Percentiles rank a stretch among this genome's conserved stretches.
Conservation (phyloP, 2,329 filamentous ascomycete species). For the Bipolaris bicolor region DNA sequence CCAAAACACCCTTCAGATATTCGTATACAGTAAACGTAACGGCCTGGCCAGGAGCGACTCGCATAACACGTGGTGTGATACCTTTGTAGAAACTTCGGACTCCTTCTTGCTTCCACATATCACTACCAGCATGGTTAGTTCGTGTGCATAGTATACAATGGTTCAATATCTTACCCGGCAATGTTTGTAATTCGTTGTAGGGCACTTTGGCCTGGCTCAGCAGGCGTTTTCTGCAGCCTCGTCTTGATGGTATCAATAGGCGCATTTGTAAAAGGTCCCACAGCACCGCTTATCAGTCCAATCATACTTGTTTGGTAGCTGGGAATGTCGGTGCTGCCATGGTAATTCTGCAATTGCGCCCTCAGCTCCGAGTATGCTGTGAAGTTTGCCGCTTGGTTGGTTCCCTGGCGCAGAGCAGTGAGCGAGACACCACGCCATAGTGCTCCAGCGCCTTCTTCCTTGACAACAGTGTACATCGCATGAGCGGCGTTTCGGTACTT, state of each 20-base stretch:
- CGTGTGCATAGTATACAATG: neutral
- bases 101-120: slow-evolving; percentile 80
- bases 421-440: slow-evolving; percentile 93
- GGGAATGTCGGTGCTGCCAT: slow-evolving; percentile 77
- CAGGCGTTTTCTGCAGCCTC: slow-evolving; percentile 86
- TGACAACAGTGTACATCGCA: slow-evolving; percentile 82
- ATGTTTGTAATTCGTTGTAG: slow-evolving; percentile 79
- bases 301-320: slow-evolving; percentile 90
- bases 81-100: slow-evolving; percentile 97
- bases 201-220: slow-evolving; percentile 79
- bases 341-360: slow-evolving; percentile 72
- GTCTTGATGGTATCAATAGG: slow-evolving; percentile 99
- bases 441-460: slow-evolving; percentile 86
- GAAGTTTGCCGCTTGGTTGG: slow-evolving; percentile 95
- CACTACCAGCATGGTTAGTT: slow-evolving; percentile 33
- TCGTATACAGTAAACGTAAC: slow-evolving; percentile 69
- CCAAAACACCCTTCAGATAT: slow-evolving; percentile 57
- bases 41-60: slow-evolving; percentile 93
- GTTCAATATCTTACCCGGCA: slow-evolving; percentile 55
- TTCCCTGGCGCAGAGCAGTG: slow-evolving; percentile 91
- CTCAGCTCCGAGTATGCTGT: slow-evolving; percentile 97
- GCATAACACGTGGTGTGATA: slow-evolving; percentile 96
- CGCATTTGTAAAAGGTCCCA: slow-evolving; percentile 94
- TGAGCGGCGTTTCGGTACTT: slow-evolving; percentile 96
- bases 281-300: slow-evolving; percentile 87